Base-by-base conservation (phyloP, 2,329 filamentous ascomycete species). In the Microdochium paspali region DNA sequence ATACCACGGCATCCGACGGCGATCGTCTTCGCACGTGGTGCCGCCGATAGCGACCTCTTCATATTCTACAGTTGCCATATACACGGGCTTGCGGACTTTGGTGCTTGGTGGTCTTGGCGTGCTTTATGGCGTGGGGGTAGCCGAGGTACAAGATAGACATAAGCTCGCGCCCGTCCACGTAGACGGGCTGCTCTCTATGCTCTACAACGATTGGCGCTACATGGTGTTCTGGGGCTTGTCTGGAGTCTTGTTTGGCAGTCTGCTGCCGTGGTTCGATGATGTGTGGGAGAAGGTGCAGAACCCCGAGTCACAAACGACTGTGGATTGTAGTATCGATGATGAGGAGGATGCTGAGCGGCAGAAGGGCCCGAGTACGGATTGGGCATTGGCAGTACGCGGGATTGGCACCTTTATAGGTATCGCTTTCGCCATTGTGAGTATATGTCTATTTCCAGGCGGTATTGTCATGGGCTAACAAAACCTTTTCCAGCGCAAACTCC, bases 241-340 rank as follows among this genome's bases (percentile, higher is more conserved):
- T 0, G 90, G 90, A 15, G 80, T 95, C 4, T 72, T 77, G 1
- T 68, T 96, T 23, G 93, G 93, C 5, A 84, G 82, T 49, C 66
- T 94, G 45, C 68, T 97, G 49, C 93, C 93, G 1, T 91, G 84
- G 78, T 77, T 95, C 20, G 93, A 98, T 63, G 70, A 76, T 10
- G 63, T 90, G 10, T 93, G 86, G 80, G 80, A 84, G 50, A 70
- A 74, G 40, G 64, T 69, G 13, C 35, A 40, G 15, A 40, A 21
- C 18, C 35, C 35, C 4, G 3, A 3, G 6, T 7, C 35, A 10
- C 35, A 15, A 21, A 18, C 15, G 18, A 21, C 18, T 6, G 18
- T 40, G 23, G 12, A 40, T 7, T 40, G 35, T 12, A 40, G 35
- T 21, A 20, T 40, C 6, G 35, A 40, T 10, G 65, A 58, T 42